These are phyloP conservation scores for Flagelloscypha sp. DNA, from an alignment of 768 basidiomycete species.

Conservation along the genomic window DNA sequence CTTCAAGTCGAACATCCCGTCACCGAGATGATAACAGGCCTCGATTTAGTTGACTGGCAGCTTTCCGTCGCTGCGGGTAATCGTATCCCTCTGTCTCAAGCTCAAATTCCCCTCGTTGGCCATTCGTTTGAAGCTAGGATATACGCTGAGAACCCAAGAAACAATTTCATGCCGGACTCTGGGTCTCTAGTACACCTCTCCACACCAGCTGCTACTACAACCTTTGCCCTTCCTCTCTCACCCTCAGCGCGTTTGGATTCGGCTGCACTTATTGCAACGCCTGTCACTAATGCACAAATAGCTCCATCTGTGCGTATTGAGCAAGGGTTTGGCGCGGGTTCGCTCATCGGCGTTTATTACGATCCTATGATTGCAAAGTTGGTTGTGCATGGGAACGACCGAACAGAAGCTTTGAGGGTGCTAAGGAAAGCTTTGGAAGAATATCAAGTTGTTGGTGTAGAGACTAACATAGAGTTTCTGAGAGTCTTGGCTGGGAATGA, in stretches of 20 bases:
- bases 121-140: conserved; percentile 94
- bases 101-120: conserved; percentile 76
- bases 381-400: conserved; percentile 78
- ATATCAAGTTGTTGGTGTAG: conserved; percentile 85
- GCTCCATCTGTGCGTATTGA: conserved; percentile 73
- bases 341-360: conserved; percentile 81
- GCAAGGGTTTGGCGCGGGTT: conserved; percentile 76
- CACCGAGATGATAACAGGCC: conserved; percentile 90
- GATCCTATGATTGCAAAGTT: conserved; percentile 92
- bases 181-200: conserved; percentile 75
- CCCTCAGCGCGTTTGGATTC: too few species aligned
- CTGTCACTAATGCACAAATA: too few species aligned
- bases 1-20: conserved; percentile 89
- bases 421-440: conserved; percentile 76
- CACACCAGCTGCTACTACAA: conserved; percentile 65
- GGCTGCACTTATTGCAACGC: too few species aligned
- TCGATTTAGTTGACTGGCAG: conserved; percentile 95
- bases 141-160: conserved; percentile 91
- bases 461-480: conserved; percentile 89
- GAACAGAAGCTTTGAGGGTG: conserved; percentile 76
- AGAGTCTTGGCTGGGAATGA: conserved; percentile 66
- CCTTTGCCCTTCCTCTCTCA: conserved; percentile 47
- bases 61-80: conserved; percentile 74
- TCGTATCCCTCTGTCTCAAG: conserved; percentile 68
- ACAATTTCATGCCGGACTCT: conserved; percentile 89